These are phyloP conservation scores for Penicillium tannophilum DNA, from an alignment of 495 filamentous ascomycete species.

Conservation along the genomic window DNA sequence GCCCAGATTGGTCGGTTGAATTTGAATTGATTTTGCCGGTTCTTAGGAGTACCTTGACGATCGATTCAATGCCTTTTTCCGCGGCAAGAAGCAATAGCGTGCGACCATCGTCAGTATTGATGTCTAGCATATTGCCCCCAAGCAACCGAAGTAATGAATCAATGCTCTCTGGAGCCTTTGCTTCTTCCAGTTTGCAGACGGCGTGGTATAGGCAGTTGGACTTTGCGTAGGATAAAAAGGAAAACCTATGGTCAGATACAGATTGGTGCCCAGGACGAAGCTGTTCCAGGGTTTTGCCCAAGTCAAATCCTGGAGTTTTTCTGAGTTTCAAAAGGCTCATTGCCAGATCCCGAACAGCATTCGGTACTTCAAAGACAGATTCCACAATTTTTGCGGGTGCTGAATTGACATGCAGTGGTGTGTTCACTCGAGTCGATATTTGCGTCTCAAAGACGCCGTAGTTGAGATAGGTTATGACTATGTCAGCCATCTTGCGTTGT, in stretches of 20 bases:
- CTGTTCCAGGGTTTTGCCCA: constrained; percentile 6
- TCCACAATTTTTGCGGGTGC: constrained; percentile 1
- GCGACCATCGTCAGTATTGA: neutral
- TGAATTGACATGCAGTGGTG: neutral
- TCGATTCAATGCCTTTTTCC: neutral
- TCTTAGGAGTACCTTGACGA: neutral
- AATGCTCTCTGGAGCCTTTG: neutral
- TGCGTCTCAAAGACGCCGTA: constrained; percentile 27
- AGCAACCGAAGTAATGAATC: neutral
- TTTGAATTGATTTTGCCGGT: neutral
- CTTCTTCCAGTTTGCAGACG: neutral
- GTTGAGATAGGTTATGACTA: constrained; percentile 44
- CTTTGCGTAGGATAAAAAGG: constrained; percentile 4
- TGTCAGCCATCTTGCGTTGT: constrained; percentile 32
- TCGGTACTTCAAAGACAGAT: neutral
- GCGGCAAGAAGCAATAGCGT: neutral
- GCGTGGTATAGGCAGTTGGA: constrained; percentile 1
- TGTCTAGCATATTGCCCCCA: neutral
- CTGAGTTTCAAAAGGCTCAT: constrained; percentile 1
- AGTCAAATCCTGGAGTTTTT: neutral
- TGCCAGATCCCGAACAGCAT: constrained; percentile 1
- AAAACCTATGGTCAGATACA: neutral
- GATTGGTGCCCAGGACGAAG: neutral
- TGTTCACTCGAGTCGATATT: neutral
- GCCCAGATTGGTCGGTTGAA: neutral